Conservation (phyloP, 371 early-diverging fungal genomes). For the Mucor velutinosus region DNA sequence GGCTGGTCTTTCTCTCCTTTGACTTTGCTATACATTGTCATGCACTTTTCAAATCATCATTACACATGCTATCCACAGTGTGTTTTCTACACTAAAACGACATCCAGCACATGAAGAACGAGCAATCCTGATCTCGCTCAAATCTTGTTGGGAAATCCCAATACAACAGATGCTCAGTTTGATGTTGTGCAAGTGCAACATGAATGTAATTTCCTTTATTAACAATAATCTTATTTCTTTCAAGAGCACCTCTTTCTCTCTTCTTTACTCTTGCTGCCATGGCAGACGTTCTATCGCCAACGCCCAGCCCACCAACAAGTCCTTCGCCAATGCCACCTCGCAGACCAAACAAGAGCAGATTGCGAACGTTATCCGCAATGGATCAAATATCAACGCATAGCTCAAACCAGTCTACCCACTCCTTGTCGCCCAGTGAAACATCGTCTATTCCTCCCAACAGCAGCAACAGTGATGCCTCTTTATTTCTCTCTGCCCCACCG, state of each 20-base stretch:
- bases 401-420: neutral
- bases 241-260: neutral
- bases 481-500: neutral
- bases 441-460: neutral
- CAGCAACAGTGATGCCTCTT: no score
- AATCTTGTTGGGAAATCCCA: neutral
- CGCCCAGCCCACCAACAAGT: neutral
- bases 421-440: neutral
- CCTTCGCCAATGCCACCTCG: slow-evolving; percentile 9
- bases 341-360: slow-evolving; percentile 36
- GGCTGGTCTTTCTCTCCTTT: neutral
- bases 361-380: slow-evolving; percentile 21
- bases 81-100: neutral
- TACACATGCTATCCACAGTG: neutral
- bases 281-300: neutral
- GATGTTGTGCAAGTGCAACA: slow-evolving; percentile 18
- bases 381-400: neutral
- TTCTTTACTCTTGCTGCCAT: neutral
- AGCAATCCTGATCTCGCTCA: neutral
- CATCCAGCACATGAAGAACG: neutral
- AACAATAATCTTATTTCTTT: neutral
- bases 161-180: neutral
- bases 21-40: neutral
- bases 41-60: no score
- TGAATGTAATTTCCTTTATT: slow-evolving; percentile 6